Evolutionary conservation across 306 rosid genomes (phyloP).

Genomic region (Cercis canadensis): DNA sequence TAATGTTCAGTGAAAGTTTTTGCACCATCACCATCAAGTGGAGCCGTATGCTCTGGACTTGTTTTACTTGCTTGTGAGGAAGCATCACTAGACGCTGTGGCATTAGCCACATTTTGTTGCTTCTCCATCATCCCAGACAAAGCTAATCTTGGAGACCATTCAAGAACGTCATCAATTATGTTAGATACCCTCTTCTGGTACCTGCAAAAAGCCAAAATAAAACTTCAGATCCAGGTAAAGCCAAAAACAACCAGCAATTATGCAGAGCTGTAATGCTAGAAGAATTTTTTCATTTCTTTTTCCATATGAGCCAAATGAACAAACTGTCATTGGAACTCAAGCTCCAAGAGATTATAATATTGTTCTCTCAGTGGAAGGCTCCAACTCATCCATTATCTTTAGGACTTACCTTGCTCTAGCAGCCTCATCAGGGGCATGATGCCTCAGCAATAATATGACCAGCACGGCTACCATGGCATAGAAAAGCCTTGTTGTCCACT

Average conservation of each 20-base stretch:
- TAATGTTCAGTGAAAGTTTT: conserved; percentile 51
- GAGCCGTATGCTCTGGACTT: conserved; percentile 45
- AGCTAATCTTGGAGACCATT: conserved; percentile 95
- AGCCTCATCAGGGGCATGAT: conserved; percentile 99
- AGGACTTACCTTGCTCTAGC: conserved; percentile 92
- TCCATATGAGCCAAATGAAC: not conserved
- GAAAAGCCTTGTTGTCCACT: conserved; percentile 93
- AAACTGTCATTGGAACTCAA: conserved; percentile 11
- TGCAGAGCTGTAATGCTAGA: not conserved
- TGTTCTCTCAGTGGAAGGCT: conserved; percentile 24
- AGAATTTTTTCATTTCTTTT: not conserved
- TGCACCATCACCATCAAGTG: conserved; percentile 41
- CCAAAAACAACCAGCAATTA: not conserved
- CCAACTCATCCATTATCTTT: conserved; percentile 16
- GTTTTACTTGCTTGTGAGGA: conserved; percentile 47
- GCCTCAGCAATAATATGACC: conserved; percentile 83
- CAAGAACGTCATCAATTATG: conserved; percentile 96
- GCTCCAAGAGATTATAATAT: conserved; percentile 11
- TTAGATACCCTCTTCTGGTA: conserved; percentile 90
- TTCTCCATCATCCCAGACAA: conserved; percentile 98
- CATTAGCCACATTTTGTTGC: conserved; percentile 66
- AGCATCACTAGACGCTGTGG: conserved; percentile 54
- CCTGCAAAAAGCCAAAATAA: conserved; percentile 54
- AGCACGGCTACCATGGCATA: conserved; percentile 80
- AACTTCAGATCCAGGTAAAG: conserved; percentile 17